Percentiles rank a stretch among this genome's conserved stretches.
phyloP scores from a whole-genome alignment of 306 rosid genomes.

The Albizia julibrissin region DNA sequence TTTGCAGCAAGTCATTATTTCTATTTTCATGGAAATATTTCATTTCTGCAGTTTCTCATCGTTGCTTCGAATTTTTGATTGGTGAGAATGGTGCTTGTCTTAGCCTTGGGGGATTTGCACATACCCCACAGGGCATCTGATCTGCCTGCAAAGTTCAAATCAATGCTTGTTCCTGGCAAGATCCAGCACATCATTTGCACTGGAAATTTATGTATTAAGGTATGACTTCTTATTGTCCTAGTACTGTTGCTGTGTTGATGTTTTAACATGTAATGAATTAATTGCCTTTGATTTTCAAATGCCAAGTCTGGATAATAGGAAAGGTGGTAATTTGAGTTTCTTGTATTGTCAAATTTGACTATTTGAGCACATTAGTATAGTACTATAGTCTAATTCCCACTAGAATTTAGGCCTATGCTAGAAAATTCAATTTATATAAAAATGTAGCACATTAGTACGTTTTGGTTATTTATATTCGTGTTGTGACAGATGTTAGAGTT shows the following conservation, averaged over 20 bases:
- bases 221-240: slow-evolving; percentile 35
- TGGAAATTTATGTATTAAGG: slow-evolving; percentile 90
- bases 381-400: not conserved
- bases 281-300: no score
- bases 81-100: slow-evolving; percentile 89
- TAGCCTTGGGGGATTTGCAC: slow-evolving; percentile 98
- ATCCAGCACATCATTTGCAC: slow-evolving; percentile 96
- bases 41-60: slow-evolving; percentile 36
- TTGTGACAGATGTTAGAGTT: no score
- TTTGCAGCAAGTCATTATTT: not conserved
- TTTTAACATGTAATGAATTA: not conserved
- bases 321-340: not conserved
- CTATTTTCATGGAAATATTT: slow-evolving; percentile 3
- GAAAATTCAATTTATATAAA: no score
- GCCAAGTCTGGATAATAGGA: not conserved
- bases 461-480: no score
- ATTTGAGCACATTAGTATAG: not conserved
- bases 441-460: no score
- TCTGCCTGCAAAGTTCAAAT: slow-evolving; percentile 97
- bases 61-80: slow-evolving; percentile 35
- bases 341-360: not conserved
- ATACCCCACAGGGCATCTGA: slow-evolving; percentile 99
- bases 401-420: no score
- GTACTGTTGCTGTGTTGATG: not conserved
- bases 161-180: slow-evolving; percentile 99